Evolutionary conservation across 306 rosid species (phyloP), one percentile per base, ranked within the genome.

Genomic region (Acacia acuminata): DNA sequence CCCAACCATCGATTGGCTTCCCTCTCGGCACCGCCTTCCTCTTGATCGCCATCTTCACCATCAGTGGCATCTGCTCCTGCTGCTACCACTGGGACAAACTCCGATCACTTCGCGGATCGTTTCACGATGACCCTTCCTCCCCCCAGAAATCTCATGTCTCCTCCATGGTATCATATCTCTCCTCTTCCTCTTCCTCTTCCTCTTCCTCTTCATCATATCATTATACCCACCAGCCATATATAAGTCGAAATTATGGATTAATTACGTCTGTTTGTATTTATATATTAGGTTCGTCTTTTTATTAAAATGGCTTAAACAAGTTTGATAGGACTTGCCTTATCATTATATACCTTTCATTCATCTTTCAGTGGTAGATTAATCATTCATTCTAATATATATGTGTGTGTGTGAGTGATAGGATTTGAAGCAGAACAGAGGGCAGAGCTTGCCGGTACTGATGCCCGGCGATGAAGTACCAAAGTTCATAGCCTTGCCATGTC

Each of bases 51-150:
- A 86, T 96, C 79, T 91, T 96, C 94, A 91, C 89, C 91, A 69
- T 96, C 64, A 96, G 99, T 60, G 99, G 99, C 30, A 86, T 96
- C 89, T 92, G 94, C 92, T 93, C 99, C 9, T 96, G 98, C 83
- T 96, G 97, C 86, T 96, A 93, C 88, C 99, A 96, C 77, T 93
- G 99, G 98, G 98, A 96, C 81, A 96, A 92, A 80, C 83, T 92
- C 88, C 88, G 96, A 71, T 88, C 98, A 7, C 82, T 95, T 81
- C 96, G 89, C 4, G 85, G 81, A 38, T 87, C 99, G 16, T 51
- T 81, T 60, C 19, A 65, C 3, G 47, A 84, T 17, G 76, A 32
- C 44, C 17, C 71, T 15, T 1, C 85, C 2, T 66, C 87, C 24
- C 85, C 90, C 24, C 42, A 90, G 75, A 92, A 93, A 76, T 77